phyloP scores from a whole-genome alignment of 2,329 filamentous ascomycete species.

The Fusarium scirpi region DNA sequence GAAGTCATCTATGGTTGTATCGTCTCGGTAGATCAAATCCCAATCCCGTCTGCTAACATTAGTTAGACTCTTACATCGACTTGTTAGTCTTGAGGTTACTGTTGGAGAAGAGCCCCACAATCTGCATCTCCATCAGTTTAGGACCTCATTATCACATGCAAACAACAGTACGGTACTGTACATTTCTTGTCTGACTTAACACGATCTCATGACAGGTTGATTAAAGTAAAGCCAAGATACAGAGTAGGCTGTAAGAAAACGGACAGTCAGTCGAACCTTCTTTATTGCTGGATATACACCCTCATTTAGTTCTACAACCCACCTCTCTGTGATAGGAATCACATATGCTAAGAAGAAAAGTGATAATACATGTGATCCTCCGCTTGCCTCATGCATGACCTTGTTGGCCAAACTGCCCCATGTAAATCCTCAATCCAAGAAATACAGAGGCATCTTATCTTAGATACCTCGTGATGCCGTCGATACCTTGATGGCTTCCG shows the following conservation, averaged over 20 bases:
- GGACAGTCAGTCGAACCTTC: constrained; percentile 16
- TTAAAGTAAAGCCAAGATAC: neutral
- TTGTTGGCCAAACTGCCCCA: constrained; percentile 12
- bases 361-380: constrained; percentile 43
- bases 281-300: constrained; percentile 39
- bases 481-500: constrained; percentile 5
- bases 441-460: neutral
- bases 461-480: neutral
- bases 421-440: neutral
- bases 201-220: constrained; percentile 2
- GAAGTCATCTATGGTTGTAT: constrained; percentile 18
- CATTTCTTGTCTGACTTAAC: neutral
- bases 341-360: constrained; percentile 13
- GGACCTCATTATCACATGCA: constrained; percentile 41
- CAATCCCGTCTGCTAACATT: constrained; percentile 1
- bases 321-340: constrained; percentile 17
- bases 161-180: too few species aligned
- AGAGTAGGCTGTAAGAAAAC: neutral
- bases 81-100: neutral
- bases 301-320: constrained; percentile 24
- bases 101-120: constrained; percentile 39
- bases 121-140: constrained; percentile 2
- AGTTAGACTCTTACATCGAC: neutral
- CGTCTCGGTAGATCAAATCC: constrained; percentile 6
- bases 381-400: constrained; percentile 5